A percentile compares a stretch with the other conserved stretches of the same genome.
phyloP scores from a whole-genome alignment of 148 eudicot genomes.

The Cornus florida region DNA sequence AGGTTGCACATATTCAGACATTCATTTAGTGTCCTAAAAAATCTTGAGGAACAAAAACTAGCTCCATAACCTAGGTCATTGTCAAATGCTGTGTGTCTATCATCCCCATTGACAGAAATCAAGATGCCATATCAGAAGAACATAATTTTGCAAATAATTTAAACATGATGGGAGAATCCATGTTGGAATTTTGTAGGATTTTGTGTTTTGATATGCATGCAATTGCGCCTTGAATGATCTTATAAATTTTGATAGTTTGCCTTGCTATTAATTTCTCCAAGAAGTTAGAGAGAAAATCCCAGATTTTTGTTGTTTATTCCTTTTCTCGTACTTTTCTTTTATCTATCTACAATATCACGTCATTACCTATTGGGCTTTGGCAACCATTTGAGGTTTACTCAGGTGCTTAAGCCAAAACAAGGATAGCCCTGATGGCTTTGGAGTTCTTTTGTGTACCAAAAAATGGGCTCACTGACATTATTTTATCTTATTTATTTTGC shows the following conservation, averaged over 20 bases:
- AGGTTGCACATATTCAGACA: background rate
- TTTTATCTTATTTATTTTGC: constrained; percentile 16
- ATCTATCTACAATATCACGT: background rate
- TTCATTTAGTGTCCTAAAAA: background rate
- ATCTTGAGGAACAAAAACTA: background rate
- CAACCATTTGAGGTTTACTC: background rate
- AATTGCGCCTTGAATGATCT: background rate
- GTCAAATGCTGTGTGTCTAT: background rate
- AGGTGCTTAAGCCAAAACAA: background rate
- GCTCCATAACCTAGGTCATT: background rate
- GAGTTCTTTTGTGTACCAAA: background rate
- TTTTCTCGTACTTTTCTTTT: background rate
- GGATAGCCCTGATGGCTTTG: background rate
- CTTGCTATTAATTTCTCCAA: background rate
- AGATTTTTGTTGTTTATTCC: background rate
- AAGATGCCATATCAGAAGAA: background rate
- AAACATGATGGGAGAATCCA: background rate
- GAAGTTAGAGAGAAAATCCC: background rate
- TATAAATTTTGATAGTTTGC: no score
- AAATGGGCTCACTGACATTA: constrained; percentile 3
- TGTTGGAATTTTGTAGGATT: background rate
- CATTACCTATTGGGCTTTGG: background rate
- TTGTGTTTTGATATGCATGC: background rate
- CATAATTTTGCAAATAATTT: background rate
- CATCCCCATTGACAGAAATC: background rate